Evolutionary conservation across 148 eudicot species (phyloP), one percentile per base, ranked within the genome.

Genomic region (Vaccinium macrocarpon): DNA sequence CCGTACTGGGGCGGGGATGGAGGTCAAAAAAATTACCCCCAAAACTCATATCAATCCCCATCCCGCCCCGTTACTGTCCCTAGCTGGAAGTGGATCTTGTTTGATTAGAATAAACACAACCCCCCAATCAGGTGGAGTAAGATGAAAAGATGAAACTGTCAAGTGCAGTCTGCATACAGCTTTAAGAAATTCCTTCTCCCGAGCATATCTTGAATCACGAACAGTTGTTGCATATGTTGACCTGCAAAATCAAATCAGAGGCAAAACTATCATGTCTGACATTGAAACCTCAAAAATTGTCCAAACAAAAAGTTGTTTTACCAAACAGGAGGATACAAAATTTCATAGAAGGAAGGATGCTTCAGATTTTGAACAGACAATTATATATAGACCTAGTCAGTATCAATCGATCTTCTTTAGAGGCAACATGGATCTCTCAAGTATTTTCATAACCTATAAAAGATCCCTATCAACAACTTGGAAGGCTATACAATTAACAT

Each of bases 141-240:
- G n/a, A 62, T 75, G 56, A 42, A 32, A 52, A 77, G 1, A 76
- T 16, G 59, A 19, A 73, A 32, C 51, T 11, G 27, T 6, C 57
- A 66, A 46, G 57, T 73, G 81, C 21, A 80, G 76, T 56, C 81
- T 50, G 79, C 98, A 88, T 94, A 96, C 99, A 86, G 94, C 95
- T 87, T 93, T 93, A 35, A 95, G 96, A 86, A 97, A 97, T 89
- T 97, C 99, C 83, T 93, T 93, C 91, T 97, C 98, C 38, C 93
- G 93, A 80, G 91, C 96, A 91, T 92, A 93, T 85, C 90, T 97
- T 68, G 93, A 93, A 86, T 93, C 99, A 80, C 99, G 95, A 78
- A 91, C 88, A 70, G 96, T 95, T 73, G 95, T 93, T 74, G 95
- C 99, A 92, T 95, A 95, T 64, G 99, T 97, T 75, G 99, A 97